Evolutionary conservation across 2,329 filamentous ascomycete species (phyloP).

Genomic region (Trichoderma endophyticum): DNA sequence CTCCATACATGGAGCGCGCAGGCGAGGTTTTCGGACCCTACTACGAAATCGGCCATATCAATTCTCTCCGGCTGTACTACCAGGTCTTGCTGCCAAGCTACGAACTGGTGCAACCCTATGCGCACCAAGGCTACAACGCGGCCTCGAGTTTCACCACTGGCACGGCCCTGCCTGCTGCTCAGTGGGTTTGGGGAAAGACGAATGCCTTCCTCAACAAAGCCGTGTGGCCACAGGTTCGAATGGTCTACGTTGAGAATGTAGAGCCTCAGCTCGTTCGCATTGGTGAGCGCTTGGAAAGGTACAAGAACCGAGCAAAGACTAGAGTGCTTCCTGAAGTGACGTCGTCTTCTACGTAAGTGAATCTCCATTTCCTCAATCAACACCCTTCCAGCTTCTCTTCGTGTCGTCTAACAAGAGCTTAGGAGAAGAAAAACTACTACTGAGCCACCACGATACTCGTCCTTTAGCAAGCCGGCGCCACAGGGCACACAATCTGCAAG

Average conservation of each 20-base stretch:
- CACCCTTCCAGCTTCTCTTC: background rate
- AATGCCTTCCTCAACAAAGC: conserved; percentile 70
- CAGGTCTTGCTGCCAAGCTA: conserved; percentile 74
- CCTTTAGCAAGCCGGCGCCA: conserved; percentile 35
- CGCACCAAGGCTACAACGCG: conserved; percentile 62
- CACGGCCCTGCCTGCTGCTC: conserved; percentile 68
- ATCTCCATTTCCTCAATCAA: too few species aligned
- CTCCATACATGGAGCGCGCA: conserved; percentile 68
- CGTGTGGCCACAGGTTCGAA: conserved; percentile 76
- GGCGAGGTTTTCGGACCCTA: conserved; percentile 64
- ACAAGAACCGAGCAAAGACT: conserved; percentile 46
- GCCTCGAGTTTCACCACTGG: conserved; percentile 65
- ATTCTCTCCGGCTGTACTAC: conserved; percentile 65
- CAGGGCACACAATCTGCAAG: conserved; percentile 37
- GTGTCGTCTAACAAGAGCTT: conserved; percentile 16
- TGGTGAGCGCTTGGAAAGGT: conserved; percentile 79
- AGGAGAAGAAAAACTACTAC: conserved; percentile 21
- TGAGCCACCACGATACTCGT: conserved; percentile 29
- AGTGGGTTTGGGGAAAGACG: conserved; percentile 67
- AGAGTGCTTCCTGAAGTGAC: conserved; percentile 28
- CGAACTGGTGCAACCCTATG: conserved; percentile 69
- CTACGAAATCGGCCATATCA: conserved; percentile 62
- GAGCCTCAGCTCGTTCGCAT: conserved; percentile 94
- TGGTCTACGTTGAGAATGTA: conserved; percentile 85
- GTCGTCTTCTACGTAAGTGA: conserved; percentile 9